Evolutionary conservation across 495 filamentous ascomycete genomes (phyloP), one percentile per base, ranked within the genome.

Genomic region (Penicillium paxilli): DNA sequence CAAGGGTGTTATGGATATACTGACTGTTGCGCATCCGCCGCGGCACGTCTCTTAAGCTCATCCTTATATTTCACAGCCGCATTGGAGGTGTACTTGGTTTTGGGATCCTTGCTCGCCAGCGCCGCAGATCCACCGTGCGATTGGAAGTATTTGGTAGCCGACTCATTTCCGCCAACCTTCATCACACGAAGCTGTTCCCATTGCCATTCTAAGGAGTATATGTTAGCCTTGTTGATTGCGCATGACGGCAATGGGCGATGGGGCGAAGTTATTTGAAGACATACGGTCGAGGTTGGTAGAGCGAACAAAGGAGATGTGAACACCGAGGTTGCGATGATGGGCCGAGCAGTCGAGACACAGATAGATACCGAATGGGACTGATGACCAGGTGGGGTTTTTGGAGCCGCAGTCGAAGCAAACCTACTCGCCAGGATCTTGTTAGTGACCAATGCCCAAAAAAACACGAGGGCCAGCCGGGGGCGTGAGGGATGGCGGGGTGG

Each of bases 161-260:
- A 96, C 72, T 98, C 94, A 68, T 98, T 98, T 51, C 94, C 94
- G 59, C 94, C 94, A 16, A 96, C 90, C 74, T 98, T 98, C 94
- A 98, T 98, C n/a, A 89, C 72, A 35, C 94, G 88, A 26, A 98
- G 83, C 66, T 98, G 92, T 65, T 97, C 92, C 93, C 94, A 98
- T 88, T 96, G 90, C 95, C 95, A 98, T 77, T 95, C 94, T 98
- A 64, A 45, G 47, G 35, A 32, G 9, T 4, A 32, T 11, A 17
- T 44, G 58, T 73, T 57, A 73, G 61, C n/a, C n/a, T n/a, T n/a
- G n/a, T 51, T 20, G 41, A 33, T 33, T 6, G 10, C 40, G 17
- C 22, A 16, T 8, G 25, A 26, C 9, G 44, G 7, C 12, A 9
- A 12, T 14, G 40, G 21, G 5, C 10, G n/a, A 23, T 19, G 40